A percentile compares a stretch with the other conserved stretches of the same genome.
Evolutionary conservation across 2,329 filamentous ascomycete species (phyloP).

Genomic region (Lasiodiplodia hormozganensis): DNA sequence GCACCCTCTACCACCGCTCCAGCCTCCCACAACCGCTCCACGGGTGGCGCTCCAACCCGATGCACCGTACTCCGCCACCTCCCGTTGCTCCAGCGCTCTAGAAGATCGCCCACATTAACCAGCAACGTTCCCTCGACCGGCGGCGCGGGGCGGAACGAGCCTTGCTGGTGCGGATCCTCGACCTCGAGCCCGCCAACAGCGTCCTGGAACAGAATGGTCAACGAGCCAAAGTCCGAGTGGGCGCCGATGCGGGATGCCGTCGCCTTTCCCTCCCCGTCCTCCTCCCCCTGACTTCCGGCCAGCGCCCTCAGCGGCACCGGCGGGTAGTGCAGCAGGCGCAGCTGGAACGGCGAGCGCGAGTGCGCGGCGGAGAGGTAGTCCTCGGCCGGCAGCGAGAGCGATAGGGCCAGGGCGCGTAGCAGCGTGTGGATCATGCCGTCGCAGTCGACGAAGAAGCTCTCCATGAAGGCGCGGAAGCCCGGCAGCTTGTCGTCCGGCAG

Average conservation of each 20-base stretch:
- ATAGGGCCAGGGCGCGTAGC: conserved; percentile 38
- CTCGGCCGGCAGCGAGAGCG: conserved; percentile 33
- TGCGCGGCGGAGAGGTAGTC: conserved; percentile 38
- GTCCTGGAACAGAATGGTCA: conserved; percentile 54
- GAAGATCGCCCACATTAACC: conserved; percentile 50
- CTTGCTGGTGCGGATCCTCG: conserved; percentile 40
- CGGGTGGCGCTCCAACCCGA: conserved; percentile 45
- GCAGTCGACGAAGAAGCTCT: conserved; percentile 37
- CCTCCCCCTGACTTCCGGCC: background rate
- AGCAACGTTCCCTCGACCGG: conserved; percentile 44
- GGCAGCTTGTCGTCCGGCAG: conserved; percentile 46
- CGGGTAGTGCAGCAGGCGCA: conserved; percentile 50
- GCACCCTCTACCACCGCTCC: conserved; percentile 29
- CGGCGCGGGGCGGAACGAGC: conserved; percentile 39
- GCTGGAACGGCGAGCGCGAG: conserved; percentile 40
- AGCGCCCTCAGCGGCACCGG: conserved; percentile 41
- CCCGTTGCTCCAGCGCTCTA: conserved; percentile 49
- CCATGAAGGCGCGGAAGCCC: conserved; percentile 44
- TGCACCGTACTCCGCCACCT: conserved; percentile 48
- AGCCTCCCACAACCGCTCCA: background rate
- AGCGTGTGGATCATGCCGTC: conserved; percentile 35
- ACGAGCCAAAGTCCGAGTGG: conserved; percentile 52
- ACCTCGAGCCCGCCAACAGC: conserved; percentile 50
- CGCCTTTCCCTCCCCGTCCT: background rate
- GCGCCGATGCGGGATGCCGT: conserved; percentile 46